Evolutionary conservation across 192 early-diverging fungal genomes (phyloP).

Genomic region (Entomortierella chlamydospora): DNA sequence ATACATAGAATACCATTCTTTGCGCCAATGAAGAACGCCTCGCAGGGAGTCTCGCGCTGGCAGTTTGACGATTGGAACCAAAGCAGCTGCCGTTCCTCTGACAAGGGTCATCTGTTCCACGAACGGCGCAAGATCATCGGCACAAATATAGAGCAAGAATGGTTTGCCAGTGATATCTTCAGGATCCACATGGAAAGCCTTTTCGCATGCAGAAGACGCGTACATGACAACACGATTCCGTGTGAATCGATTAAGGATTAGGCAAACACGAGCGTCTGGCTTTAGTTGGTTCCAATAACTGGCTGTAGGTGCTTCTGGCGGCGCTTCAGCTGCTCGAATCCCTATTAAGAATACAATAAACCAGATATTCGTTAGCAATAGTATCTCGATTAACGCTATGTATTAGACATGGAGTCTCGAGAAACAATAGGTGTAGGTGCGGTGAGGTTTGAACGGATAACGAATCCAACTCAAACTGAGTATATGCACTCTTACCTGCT

Average conservation of each 20-base stretch:
- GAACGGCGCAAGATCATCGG: slow-evolving; percentile 31
- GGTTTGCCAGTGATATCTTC: slow-evolving; percentile 31
- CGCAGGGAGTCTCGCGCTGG: slow-evolving; percentile 16
- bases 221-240: slow-evolving; percentile 27
- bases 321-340: background rate
- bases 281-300: slow-evolving; percentile 25
- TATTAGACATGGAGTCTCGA: too few species aligned
- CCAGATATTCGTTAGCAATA: too few species aligned
- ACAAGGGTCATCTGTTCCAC: slow-evolving; percentile 25
- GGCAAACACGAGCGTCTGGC: slow-evolving; percentile 32
- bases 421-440: too few species aligned
- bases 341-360: too few species aligned
- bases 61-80: slow-evolving; percentile 31
- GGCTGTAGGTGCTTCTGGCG: slow-evolving; percentile 19
- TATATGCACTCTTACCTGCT: slow-evolving; percentile 2
- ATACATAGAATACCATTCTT: slow-evolving; percentile 11
- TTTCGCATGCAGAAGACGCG: slow-evolving; percentile 17
- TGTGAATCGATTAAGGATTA: slow-evolving; percentile 44
- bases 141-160: slow-evolving; percentile 25
- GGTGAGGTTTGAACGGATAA: too few species aligned
- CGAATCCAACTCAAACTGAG: too few species aligned
- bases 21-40: slow-evolving; percentile 28
- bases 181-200: slow-evolving; percentile 6
- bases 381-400: too few species aligned
- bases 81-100: slow-evolving; percentile 10